phyloP scores from a whole-genome alignment of 83 land plant genomes.

The Diphasiastrum complanatum region DNA sequence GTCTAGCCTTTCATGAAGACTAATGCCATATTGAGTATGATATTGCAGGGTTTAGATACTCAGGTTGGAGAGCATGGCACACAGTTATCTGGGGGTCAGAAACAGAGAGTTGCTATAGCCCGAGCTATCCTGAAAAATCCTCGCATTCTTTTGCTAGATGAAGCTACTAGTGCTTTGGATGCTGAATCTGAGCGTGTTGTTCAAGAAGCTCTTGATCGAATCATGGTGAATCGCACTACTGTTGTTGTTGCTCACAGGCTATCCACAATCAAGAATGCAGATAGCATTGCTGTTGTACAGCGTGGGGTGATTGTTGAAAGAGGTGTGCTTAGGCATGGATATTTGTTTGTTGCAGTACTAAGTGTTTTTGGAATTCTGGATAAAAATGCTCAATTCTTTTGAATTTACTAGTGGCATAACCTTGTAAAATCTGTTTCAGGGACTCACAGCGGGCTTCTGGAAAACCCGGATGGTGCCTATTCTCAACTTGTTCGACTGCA shows the following conservation, averaged over 20 bases:
- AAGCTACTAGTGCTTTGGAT: constrained; percentile 52
- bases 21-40: no score
- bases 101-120: constrained; percentile 46
- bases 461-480: no score
- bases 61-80: constrained; percentile 38
- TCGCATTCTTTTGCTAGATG: constrained; percentile 40
- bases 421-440: no score
- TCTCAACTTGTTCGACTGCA: no score
- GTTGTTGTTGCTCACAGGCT: constrained; percentile 46
- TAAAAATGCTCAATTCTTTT: no score
- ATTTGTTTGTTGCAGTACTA: no score
- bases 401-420: no score
- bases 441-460: no score
- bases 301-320: constrained; percentile 36
- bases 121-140: constrained; percentile 50
- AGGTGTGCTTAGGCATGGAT: no score
- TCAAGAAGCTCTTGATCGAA: constrained; percentile 41
- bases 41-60: constrained; percentile 31
- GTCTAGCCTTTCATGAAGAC: no score
- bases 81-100: constrained; percentile 52
- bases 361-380: no score
- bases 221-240: constrained; percentile 37
- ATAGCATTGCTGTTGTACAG: constrained; percentile 39
- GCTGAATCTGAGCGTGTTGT: constrained; percentile 41
- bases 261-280: constrained; percentile 35